Base-by-base conservation (phyloP, 305 asterid genomes). In the Fraxinus nigra region DNA sequence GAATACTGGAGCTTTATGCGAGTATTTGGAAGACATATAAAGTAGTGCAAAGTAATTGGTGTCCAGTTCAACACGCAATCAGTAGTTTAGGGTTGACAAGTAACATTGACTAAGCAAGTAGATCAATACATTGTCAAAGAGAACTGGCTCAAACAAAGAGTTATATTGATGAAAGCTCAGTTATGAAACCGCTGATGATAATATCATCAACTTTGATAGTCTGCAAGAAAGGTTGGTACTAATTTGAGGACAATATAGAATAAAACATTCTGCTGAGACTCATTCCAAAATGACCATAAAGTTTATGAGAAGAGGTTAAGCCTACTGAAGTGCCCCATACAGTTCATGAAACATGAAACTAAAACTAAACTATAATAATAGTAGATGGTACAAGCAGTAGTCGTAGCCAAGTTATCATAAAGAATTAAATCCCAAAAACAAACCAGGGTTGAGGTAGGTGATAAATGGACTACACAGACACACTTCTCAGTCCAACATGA, bases 401-500 rank as follows among this genome's bases (percentile, higher is more conserved):
- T 56, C 22, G 76, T 10, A 54, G 78, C 32, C 75, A 63, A 61
- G 72, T 20, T 51, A 65, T 78, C n/a, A 48, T n/a, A 20, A 16
- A 80, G 1, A 59, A 67, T 54, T 20, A 69, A 56, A 79, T 16
- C 22, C 77, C 73, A 37, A 75, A 38, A 54, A 78, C 13, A 65
- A 70, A 37, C 5, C 43, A 59, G 54, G 46, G 33, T 11, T 48
- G 72, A 35, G 70, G 74, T 26, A 56, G 37, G 73, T 56, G 11
- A 72, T 37, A 10, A 48, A 63, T 24, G 48, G 34, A 20, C 10
- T 65, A 74, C 67, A 56, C 24, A 7, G 10, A 56, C 69, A 48
- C 28, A 78, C 59, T 43, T 73, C 38, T 70, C 32, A 72, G 40
- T 70, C 72, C 74, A 72, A 80, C 48, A 28, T 69, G 65, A 67